Conservation (phyloP, 805 yeast species). For the Citeromyces nyonsensis region DNA sequence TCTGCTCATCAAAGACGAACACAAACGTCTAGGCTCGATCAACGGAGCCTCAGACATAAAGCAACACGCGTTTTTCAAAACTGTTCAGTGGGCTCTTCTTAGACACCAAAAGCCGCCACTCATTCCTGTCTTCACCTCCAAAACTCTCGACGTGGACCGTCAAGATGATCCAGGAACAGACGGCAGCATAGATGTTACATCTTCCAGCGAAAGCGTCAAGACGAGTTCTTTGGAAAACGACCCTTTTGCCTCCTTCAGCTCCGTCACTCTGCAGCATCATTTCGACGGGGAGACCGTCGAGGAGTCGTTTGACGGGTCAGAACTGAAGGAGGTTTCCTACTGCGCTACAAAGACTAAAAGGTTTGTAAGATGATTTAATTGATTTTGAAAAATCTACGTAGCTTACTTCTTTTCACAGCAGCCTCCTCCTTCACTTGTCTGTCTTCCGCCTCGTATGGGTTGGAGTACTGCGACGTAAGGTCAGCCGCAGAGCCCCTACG, state of each 20-base stretch:
- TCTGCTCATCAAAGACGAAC: conserved; percentile 76
- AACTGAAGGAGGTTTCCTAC: too few species aligned
- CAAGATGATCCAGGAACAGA: not conserved
- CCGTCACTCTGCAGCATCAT: conserved; percentile 73
- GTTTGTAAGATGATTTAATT: too few species aligned
- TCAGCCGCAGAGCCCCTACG: too few species aligned
- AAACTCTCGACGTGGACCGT: not conserved
- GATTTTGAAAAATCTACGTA: too few species aligned
- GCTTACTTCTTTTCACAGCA: too few species aligned
- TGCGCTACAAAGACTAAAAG: too few species aligned
- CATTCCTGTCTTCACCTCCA: conserved; percentile 53
- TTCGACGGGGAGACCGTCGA: not conserved
- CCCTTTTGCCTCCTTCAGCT: conserved; percentile 76
- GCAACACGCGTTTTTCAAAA: conserved; percentile 81
- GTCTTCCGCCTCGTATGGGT: too few species aligned
- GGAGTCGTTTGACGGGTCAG: too few species aligned
- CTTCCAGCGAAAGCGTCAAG: too few species aligned
- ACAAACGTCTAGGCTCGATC: conserved; percentile 76
- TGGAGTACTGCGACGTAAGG: too few species aligned
- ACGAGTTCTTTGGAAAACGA: conserved; percentile 19
- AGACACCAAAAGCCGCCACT: conserved; percentile 92
- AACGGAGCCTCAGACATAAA: conserved; percentile 94
- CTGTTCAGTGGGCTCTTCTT: conserved; percentile 86
- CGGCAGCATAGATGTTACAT: not conserved
- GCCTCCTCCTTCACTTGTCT: too few species aligned